A percentile compares a stretch with the other conserved stretches of the same genome.
Evolutionary conservation across 345 rosid species (phyloP).

Genomic region (Linum trigynum): DNA sequence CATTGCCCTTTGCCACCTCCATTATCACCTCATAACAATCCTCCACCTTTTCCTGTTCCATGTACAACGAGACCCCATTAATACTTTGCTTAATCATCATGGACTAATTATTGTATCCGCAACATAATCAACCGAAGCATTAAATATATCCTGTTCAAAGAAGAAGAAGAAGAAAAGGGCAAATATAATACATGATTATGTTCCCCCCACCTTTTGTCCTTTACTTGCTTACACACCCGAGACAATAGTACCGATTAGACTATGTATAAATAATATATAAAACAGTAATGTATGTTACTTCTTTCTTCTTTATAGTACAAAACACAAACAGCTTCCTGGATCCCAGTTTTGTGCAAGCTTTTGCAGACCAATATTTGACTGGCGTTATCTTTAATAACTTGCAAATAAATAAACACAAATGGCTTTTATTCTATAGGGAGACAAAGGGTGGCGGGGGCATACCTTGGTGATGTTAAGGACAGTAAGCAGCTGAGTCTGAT

Average conservation of each 20-base stretch:
- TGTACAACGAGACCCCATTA: neutral
- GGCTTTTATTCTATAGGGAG: neutral
- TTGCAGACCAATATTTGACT: neutral
- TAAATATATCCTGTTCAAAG: too few relatives aligned
- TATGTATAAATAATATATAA: too few relatives aligned
- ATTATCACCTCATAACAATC: constrained; percentile 15
- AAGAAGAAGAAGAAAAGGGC: neutral
- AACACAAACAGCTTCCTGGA: neutral
- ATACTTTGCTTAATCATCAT: neutral
- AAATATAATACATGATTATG: neutral
- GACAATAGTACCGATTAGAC: neutral
- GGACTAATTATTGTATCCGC: neutral
- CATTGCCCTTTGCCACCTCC: constrained; percentile 7
- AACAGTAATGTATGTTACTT: neutral
- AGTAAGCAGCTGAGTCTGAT: constrained; percentile 20
- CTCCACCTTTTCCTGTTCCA: constrained; percentile 18
- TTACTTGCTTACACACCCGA: neutral
- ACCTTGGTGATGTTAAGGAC: constrained; percentile 21
- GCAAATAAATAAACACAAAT: neutral
- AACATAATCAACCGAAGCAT: neutral
- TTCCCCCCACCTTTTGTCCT: neutral
- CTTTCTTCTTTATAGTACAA: neutral
- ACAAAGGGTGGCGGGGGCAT: neutral
- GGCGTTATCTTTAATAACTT: neutral
- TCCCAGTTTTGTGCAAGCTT: too few relatives aligned